phyloP scores from a whole-genome alignment of 768 basidiomycete species.

The Tulasnella sp. region DNA sequence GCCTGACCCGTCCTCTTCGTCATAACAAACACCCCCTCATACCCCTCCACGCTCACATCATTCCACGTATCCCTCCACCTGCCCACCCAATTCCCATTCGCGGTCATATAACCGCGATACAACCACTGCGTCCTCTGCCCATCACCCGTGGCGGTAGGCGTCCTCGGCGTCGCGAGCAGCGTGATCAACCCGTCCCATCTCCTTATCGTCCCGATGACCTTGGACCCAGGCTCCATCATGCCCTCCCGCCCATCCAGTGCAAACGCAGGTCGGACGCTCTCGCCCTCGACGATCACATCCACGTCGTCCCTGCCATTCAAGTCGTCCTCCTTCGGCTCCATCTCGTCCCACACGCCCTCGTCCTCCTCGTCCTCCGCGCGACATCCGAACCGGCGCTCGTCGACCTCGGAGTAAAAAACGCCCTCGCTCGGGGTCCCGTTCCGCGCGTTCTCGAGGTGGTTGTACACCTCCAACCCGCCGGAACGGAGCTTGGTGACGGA shows the following conservation, averaged over 20 bases:
- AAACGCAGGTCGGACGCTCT: not conserved
- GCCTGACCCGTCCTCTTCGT: not conserved
- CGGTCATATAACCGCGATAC: constrained; percentile 69
- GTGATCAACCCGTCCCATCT: constrained; percentile 71
- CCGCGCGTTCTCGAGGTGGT: not conserved
- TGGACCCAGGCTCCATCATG: not conserved
- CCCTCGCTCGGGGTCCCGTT: not conserved
- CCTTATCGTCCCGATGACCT: constrained; percentile 48
- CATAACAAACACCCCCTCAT: constrained; percentile 64
- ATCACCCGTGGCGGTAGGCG: not conserved
- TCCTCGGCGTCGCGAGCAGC: constrained; percentile 28
- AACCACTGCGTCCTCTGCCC: constrained; percentile 42
- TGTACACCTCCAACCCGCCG: not conserved
- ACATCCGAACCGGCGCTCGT: not conserved
- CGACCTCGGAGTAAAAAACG: not conserved
- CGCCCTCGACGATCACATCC: constrained; percentile 7
- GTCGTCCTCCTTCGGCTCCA: not conserved
- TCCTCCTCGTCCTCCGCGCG: constrained; percentile 8
- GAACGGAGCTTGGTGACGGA: not conserved
- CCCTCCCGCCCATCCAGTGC: not conserved
- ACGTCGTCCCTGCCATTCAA: not conserved
- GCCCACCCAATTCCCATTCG: constrained; percentile 64
- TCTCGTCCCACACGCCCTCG: not conserved
- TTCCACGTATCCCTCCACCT: constrained; percentile 81
- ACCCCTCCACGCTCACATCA: constrained; percentile 48